Evolutionary conservation across 495 filamentous ascomycete genomes (phyloP).

Genomic region (Penicillium paradoxum): DNA sequence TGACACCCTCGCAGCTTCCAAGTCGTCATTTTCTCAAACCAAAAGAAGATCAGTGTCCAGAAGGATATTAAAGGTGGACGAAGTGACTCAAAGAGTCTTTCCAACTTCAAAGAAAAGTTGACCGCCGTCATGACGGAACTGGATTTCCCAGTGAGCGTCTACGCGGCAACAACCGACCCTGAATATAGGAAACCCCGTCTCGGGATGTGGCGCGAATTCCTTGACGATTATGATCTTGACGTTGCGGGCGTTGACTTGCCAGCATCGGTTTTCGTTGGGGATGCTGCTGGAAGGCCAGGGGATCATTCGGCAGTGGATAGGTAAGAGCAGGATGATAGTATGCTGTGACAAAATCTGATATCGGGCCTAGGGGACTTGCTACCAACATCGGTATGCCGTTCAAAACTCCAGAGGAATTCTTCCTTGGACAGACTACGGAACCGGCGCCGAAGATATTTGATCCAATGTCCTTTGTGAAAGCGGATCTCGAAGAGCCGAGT

Average conservation of each 20-base stretch:
- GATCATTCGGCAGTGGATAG: constrained; percentile 80
- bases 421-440: constrained; percentile 58
- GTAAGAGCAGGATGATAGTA: constrained; percentile 30
- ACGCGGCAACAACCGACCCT: constrained; percentile 79
- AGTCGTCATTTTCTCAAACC: constrained; percentile 81
- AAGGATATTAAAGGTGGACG: constrained; percentile 66
- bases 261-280: constrained; percentile 79
- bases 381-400: constrained; percentile 75
- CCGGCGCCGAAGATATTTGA: constrained; percentile 67
- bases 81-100: constrained; percentile 56
- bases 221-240: constrained; percentile 66
- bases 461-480: constrained; percentile 46
- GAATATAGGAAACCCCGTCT: constrained; percentile 77
- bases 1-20: constrained; percentile 52
- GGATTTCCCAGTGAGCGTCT: constrained; percentile 71
- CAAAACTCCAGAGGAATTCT: constrained; percentile 87
- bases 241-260: constrained; percentile 59
- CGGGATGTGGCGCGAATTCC: constrained; percentile 86
- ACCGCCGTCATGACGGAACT: constrained; percentile 63
- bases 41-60: constrained; percentile 71
- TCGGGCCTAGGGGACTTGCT: constrained; percentile 57
- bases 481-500: constrained; percentile 31
- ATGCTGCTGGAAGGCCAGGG: constrained; percentile 65
- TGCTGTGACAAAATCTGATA: constrained; percentile 2
- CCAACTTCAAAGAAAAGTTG: constrained; percentile 75